These are phyloP conservation scores for Picea glauca DNA, from an alignment of 75 land plant genomes.

Conservation along the genomic window DNA sequence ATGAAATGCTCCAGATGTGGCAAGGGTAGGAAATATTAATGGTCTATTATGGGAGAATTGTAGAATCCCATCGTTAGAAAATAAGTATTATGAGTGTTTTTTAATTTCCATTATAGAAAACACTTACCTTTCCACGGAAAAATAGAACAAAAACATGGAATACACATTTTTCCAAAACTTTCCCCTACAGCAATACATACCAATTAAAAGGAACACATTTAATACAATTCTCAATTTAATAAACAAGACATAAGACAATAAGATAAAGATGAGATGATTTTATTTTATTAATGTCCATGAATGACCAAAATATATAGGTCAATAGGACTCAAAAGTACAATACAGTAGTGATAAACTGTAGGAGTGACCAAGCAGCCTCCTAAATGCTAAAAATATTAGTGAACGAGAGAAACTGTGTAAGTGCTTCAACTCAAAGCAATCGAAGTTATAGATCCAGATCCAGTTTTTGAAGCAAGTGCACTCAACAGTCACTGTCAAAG, in stretches of 20 bases:
- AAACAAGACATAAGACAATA: neutral
- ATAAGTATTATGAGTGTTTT: neutral
- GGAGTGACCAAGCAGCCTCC: too few species aligned
- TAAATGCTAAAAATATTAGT: too few species aligned
- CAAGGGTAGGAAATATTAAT: neutral
- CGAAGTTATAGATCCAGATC: neutral
- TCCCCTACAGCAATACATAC: neutral
- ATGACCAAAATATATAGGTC: too few species aligned
- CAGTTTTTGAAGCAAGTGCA: too few species aligned
- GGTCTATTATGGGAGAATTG: neutral
- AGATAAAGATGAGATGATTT: too few species aligned
- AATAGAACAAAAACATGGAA: neutral
- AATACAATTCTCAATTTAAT: neutral
- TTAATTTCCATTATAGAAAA: neutral
- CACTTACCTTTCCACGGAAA: neutral
- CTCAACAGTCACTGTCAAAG: too few species aligned
- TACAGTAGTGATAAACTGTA: too few species aligned
- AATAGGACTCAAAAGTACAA: too few species aligned
- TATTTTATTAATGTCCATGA: too few species aligned
- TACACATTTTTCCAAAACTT: neutral
- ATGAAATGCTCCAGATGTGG: neutral
- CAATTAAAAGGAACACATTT: neutral
- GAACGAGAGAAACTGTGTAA: neutral
- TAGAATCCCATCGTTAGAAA: neutral
- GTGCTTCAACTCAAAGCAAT: neutral